Evolutionary conservation across 495 filamentous ascomycete species (phyloP).

Genomic region (Aspergillus funiculosus): DNA sequence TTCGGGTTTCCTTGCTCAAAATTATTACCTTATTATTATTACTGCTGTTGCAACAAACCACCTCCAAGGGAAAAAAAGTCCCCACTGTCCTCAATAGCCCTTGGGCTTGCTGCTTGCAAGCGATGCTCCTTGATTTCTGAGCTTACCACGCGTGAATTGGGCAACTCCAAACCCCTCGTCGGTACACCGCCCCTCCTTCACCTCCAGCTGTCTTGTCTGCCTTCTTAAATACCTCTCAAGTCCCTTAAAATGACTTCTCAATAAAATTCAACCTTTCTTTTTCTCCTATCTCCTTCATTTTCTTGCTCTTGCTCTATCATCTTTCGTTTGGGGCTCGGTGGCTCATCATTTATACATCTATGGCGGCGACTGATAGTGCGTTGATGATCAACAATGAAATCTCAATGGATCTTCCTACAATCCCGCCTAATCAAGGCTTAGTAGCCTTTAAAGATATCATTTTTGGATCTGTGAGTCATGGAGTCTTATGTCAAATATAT

Average conservation of each 20-base stretch:
- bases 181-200: slow-evolving; percentile 29
- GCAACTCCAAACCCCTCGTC: slow-evolving; percentile 30
- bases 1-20: slow-evolving; percentile 14
- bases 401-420: slow-evolving; percentile 37
- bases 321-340: not conserved
- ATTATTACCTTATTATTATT: slow-evolving; percentile 11
- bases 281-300: slow-evolving; percentile 6
- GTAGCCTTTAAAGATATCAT: slow-evolving; percentile 74
- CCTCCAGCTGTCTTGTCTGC: slow-evolving; percentile 6
- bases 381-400: slow-evolving; percentile 35
- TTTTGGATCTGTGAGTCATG: slow-evolving; percentile 72
- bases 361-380: slow-evolving; percentile 43
- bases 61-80: slow-evolving; percentile 4
- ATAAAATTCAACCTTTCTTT: slow-evolving; percentile 8
- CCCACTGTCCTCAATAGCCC: slow-evolving; percentile 14
- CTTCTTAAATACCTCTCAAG: slow-evolving; percentile 20
- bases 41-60: slow-evolving; percentile 13
- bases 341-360: slow-evolving; percentile 16
- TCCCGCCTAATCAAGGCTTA: slow-evolving; percentile 49
- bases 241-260: slow-evolving; percentile 22
- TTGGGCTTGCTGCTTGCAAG: slow-evolving; percentile 18
- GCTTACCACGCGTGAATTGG: slow-evolving; percentile 22
- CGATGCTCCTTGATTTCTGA: slow-evolving; percentile 17
- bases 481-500: not conserved
- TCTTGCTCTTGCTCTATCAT: slow-evolving; percentile 20